These are phyloP conservation scores for Porphyrellus sp. DNA, from an alignment of 1,284 basidiomycete genomes.

Conservation along the genomic window DNA sequence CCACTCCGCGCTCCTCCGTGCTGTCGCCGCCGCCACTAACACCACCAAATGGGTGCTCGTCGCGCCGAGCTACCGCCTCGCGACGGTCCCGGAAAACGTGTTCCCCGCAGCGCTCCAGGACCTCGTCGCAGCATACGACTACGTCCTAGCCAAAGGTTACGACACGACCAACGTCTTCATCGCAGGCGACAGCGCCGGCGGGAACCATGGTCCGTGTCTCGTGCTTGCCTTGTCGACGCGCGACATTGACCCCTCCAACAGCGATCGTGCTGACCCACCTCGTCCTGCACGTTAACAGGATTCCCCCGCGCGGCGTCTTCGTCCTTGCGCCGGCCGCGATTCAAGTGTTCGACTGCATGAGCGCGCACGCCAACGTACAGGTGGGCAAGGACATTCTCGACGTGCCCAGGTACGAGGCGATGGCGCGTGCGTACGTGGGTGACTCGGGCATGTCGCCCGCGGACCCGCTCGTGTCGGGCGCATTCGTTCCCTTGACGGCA, in stretches of 20 bases:
- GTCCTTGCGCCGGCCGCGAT: constrained; percentile 13
- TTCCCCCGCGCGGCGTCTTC: constrained; percentile 9
- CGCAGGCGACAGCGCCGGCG: constrained; percentile 30
- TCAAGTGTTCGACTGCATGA: background rate
- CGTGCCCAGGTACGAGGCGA: accelerated
- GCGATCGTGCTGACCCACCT: constrained; percentile 28
- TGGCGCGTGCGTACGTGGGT: constrained; percentile 13
- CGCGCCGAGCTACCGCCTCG: constrained; percentile 28
- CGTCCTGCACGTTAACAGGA: constrained; percentile 8
- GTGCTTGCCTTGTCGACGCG: too few relatives aligned
- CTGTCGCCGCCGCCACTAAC: background rate
- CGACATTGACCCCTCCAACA: background rate
- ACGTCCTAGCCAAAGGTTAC: constrained; percentile 26
- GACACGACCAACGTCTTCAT: too few relatives aligned
- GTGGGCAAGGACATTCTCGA: constrained; percentile 10
- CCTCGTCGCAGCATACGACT: constrained; percentile 25
- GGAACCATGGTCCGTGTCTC: constrained; percentile 21
- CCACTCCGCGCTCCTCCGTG: constrained; percentile 17
- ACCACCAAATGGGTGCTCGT: constrained; percentile 10
- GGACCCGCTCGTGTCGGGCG: constrained; percentile 23
- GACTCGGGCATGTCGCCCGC: constrained; percentile 6
- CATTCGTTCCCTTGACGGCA: constrained; percentile 14
- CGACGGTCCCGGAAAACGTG: constrained; percentile 22
- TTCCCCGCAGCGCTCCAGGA: constrained; percentile 31
- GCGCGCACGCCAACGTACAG: constrained; percentile 4